These are phyloP conservation scores for Xylariaceae sp. DNA, from an alignment of 2,329 filamentous ascomycete genomes.

Conservation along the genomic window DNA sequence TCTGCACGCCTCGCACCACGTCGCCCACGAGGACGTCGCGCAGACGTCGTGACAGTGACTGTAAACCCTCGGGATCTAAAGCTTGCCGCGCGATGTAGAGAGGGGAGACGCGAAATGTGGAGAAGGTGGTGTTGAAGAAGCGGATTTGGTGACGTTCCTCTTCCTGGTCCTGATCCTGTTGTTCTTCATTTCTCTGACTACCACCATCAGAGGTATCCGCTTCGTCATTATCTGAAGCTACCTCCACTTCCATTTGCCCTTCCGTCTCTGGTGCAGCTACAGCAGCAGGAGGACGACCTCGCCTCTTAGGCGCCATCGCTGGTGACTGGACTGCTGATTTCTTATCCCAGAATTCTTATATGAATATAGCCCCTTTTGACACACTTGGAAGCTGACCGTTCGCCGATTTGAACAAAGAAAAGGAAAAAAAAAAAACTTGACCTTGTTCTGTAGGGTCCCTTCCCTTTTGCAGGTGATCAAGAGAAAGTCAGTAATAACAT, in stretches of 20 bases:
- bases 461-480: too few relatives aligned
- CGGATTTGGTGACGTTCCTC: slow-evolving; percentile 23
- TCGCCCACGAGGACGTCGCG: slow-evolving; percentile 53
- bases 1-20: slow-evolving; percentile 54
- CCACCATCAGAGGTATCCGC: not conserved
- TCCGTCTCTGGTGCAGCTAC: slow-evolving; percentile 7
- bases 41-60: slow-evolving; percentile 41
- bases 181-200: slow-evolving; percentile 1
- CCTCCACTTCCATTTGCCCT: too few relatives aligned
- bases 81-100: slow-evolving; percentile 41
- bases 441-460: too few relatives aligned
- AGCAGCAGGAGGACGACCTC: slow-evolving; percentile 15
- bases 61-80: slow-evolving; percentile 36
- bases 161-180: slow-evolving; percentile 2
- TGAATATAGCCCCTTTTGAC: too few relatives aligned
- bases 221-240: not conserved
- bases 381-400: too few relatives aligned
- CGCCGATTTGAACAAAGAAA: too few relatives aligned
- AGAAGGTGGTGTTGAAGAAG: slow-evolving; percentile 56
- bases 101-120: slow-evolving; percentile 50
- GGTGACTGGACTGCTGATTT: too few relatives aligned
- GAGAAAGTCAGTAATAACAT: too few relatives aligned
- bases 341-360: too few relatives aligned
- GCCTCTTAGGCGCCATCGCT: slow-evolving; percentile 22
- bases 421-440: too few relatives aligned